phyloP scores from a whole-genome alignment of 2,329 filamentous ascomycete genomes.

The Ceratocystiopsis brevicomis region DNA sequence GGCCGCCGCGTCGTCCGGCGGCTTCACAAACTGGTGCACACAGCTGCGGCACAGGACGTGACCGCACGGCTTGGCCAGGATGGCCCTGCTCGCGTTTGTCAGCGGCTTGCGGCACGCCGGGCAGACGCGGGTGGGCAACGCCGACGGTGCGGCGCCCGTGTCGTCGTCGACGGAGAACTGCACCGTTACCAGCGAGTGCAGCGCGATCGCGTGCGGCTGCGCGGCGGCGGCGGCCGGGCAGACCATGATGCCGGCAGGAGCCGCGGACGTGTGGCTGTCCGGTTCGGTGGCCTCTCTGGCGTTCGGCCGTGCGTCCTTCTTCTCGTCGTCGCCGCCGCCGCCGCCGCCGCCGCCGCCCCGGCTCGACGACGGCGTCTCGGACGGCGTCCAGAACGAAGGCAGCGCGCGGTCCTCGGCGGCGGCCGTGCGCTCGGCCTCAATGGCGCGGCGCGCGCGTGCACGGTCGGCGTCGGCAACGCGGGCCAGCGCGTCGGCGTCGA shows the following conservation, averaged over 20 bases:
- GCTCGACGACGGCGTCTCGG: constrained; percentile 47
- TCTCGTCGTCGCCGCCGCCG: no score
- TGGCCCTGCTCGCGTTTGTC: constrained; percentile 63
- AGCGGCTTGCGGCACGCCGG: constrained; percentile 72
- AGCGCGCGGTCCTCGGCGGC: constrained; percentile 43
- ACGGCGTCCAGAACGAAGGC: constrained; percentile 86
- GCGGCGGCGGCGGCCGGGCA: constrained; percentile 4
- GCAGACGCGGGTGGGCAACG: constrained; percentile 31
- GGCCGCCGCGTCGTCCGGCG: constrained; percentile 16
- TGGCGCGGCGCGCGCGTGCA: constrained; percentile 46
- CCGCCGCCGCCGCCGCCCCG: constrained; percentile 15
- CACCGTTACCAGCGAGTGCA: constrained; percentile 60
- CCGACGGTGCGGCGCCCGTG: constrained; percentile 6
- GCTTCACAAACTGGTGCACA: constrained; percentile 63
- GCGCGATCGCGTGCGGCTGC: constrained; percentile 40
- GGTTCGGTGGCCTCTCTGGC: background rate
- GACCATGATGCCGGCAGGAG: background rate
- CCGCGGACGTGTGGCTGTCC: no score
- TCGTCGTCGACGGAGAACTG: constrained; percentile 37
- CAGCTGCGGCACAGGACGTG: constrained; percentile 82
- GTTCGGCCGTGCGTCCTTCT: background rate
- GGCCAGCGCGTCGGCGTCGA: constrained; percentile 59
- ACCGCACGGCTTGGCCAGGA: constrained; percentile 72
- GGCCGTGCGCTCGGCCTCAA: constrained; percentile 53
- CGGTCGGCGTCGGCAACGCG: constrained; percentile 52